phyloP scores from a whole-genome alignment of 108 stramenopile genomes.

The Skeletonema costatum region DNA sequence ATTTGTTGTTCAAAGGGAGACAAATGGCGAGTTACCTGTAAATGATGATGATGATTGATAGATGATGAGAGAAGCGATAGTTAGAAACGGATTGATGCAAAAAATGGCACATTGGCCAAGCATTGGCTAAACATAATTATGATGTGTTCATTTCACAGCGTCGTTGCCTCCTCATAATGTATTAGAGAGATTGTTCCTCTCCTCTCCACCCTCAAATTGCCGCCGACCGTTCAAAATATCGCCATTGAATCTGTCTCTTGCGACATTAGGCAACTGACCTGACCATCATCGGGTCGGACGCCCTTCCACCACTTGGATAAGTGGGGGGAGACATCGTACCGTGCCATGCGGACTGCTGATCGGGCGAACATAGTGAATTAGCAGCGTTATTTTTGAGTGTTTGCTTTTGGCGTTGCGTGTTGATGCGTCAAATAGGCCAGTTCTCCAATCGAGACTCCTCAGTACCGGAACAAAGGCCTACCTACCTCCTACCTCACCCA shows the following conservation, averaged over 20 bases:
- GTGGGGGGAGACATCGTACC: constrained; percentile 66
- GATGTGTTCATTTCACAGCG: not conserved
- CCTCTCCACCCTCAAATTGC: not conserved
- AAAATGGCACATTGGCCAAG: not conserved
- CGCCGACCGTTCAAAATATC: constrained; percentile 20
- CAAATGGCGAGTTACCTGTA: constrained; percentile 77
- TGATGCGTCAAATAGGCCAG: too few relatives aligned
- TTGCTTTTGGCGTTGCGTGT: too few relatives aligned
- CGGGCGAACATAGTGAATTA: constrained; percentile 9
- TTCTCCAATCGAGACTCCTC: too few relatives aligned
- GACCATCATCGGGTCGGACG: constrained; percentile 74
- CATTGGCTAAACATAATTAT: not conserved
- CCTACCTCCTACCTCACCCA: too few relatives aligned
- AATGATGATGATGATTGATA: not conserved
- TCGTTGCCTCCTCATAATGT: not conserved
- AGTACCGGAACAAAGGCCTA: too few relatives aligned
- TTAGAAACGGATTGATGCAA: not conserved
- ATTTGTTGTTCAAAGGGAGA: constrained; percentile 80
- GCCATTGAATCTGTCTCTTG: not conserved
- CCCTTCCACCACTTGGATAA: constrained; percentile 82
- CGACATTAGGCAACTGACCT: constrained; percentile 49
- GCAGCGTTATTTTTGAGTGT: too few relatives aligned
- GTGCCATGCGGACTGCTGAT: constrained; percentile 37
- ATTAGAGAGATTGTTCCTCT: not conserved
- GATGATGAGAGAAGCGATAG: constrained; percentile 1